Base-by-base conservation (phyloP, 345 rosid genomes). In the Bruguiera sexangula region DNA sequence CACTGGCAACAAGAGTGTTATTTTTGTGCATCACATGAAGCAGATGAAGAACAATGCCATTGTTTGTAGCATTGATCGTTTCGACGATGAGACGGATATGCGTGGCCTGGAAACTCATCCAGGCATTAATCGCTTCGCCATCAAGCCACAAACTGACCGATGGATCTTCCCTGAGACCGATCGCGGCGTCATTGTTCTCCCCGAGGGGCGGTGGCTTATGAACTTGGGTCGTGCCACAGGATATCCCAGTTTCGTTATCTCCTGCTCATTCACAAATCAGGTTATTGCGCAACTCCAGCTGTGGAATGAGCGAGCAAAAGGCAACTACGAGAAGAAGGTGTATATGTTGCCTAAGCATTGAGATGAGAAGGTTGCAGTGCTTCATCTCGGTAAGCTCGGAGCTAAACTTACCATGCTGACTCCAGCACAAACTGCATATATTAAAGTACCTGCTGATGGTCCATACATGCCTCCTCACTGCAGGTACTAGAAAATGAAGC, bases 231-330 rank as follows among this genome's bases (percentile, higher is more conserved):
- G 98, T 52, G 98, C 96, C 69, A 87, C 98, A 0, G 96, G 98
- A 50, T 96, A 93, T 75, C 98, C 98, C 1, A 93, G 96, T 83
- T 93, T 93, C 21, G 96, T 93, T 52, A 90, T 90, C 96, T 90
- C 98, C 0, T 93, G 98, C 86, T 93, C 98, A 11, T 93, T 90
- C 96, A 93, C 98, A 32, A 93, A 93, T 86, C 98, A 90, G 70
- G 98, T 93, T 82, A 93, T 93, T 71, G 96, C 96, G 1, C 96
- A 93, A 86, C 92, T 88, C 0, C 96, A 88, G 90, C 86, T 90
- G 24, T 93, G 98, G 98, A 87, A 74, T n/a, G 96, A 93, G 88
- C 89, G 76, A 74, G 34, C 64, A 22, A 77, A 76, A 0, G 96
- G 96, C 21, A 93, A 93, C 79, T 93, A 90, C 9, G 90, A 90